These are phyloP conservation scores for Crithidia acanthocephali DNA, from an alignment of 208 protist genomes.

Conservation along the genomic window DNA sequence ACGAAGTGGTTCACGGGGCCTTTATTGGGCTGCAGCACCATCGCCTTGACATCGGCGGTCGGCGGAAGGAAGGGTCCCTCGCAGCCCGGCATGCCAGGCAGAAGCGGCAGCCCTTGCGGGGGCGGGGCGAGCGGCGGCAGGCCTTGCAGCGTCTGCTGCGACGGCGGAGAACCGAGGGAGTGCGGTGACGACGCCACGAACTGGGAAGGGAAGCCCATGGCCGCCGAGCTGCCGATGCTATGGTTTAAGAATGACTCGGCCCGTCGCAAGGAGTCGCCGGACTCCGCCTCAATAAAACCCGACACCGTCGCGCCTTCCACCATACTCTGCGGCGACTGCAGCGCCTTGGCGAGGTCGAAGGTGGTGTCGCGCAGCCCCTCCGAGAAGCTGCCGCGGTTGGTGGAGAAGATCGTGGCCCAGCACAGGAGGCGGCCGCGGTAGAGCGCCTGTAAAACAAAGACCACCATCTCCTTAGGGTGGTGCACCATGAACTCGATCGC, in stretches of 20 bases:
- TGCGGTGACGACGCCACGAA: neutral
- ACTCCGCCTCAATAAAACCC: conserved; percentile 40
- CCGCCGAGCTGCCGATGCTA: conserved; percentile 1
- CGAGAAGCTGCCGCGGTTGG: conserved; percentile 39
- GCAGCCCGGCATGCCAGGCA: conserved; percentile 59
- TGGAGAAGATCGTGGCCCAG: conserved; percentile 58
- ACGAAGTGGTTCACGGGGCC: conserved; percentile 31
- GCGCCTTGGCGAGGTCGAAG: conserved; percentile 50
- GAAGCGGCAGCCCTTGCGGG: conserved; percentile 34
- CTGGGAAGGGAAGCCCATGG: neutral
- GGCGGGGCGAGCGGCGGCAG: conserved; percentile 39
- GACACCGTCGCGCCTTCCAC: conserved; percentile 40
- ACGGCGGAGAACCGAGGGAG: neutral
- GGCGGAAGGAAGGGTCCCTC: conserved; percentile 52
- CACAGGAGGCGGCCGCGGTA: conserved; percentile 57
- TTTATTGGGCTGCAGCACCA: conserved; percentile 29
- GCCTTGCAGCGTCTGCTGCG: conserved; percentile 33
- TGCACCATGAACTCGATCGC: conserved; percentile 59
- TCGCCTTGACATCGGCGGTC: conserved; percentile 1
- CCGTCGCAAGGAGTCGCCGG: conserved; percentile 42
- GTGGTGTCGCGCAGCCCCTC: conserved; percentile 45
- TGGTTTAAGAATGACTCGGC: conserved; percentile 40
- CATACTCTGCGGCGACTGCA: conserved; percentile 45
- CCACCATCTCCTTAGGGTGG: conserved; percentile 46
- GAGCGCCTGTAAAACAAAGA: conserved; percentile 51